Conservation (phyloP, 345 rosid species). For the Hibiscus syriacus region DNA sequence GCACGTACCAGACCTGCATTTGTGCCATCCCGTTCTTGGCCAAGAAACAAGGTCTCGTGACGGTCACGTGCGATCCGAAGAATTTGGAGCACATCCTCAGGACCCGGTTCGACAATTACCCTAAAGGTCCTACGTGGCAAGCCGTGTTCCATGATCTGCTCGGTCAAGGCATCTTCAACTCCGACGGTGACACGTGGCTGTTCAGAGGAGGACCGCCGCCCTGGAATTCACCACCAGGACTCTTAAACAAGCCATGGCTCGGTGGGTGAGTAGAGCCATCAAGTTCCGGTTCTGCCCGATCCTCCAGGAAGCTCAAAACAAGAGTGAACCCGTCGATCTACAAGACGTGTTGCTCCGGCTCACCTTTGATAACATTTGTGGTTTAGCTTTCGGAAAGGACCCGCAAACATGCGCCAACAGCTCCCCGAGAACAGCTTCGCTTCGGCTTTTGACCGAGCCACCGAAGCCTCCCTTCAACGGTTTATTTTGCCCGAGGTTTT, state of each 20-base stretch:
- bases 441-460: constrained; percentile 79
- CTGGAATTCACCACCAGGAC: neutral
- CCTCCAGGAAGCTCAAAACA: neutral
- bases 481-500: constrained; percentile 80
- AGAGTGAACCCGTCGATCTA: neutral
- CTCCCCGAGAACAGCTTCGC: constrained; percentile 34
- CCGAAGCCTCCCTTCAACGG: constrained; percentile 80
- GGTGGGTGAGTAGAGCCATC: neutral
- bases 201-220: neutral
- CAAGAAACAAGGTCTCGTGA: neutral
- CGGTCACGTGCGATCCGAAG: neutral
- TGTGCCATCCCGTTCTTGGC: neutral
- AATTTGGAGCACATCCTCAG: neutral
- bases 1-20: neutral
- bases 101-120: neutral
- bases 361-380: neutral
- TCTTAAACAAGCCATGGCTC: neutral
- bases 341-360: neutral
- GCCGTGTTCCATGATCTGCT: neutral
- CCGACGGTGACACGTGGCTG: neutral
- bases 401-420: neutral
- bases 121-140: neutral
- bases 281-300: neutral
- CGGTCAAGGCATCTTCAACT: neutral
- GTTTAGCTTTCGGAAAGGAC: neutral